Conservation (phyloP, 2,329 filamentous ascomycete genomes). For the Venturia oleaginea region DNA sequence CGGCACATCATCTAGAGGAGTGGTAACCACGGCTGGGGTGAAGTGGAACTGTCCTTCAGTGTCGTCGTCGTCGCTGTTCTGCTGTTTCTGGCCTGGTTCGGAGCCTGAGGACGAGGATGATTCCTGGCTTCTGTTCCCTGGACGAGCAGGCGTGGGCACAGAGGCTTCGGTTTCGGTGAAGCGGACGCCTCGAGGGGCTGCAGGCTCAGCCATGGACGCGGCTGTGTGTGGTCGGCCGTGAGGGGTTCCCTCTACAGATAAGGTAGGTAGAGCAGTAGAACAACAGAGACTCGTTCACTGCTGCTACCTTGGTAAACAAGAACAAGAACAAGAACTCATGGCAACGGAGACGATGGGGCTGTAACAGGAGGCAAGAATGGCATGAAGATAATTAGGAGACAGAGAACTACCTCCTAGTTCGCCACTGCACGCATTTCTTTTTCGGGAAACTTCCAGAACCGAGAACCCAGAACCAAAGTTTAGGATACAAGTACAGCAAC, state of each 20-base stretch:
- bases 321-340: background rate
- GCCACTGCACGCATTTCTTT: background rate
- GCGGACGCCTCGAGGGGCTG: conserved; percentile 1
- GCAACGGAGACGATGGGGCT: background rate
- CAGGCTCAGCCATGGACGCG: background rate
- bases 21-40: conserved; percentile 27
- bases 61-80: conserved; percentile 13
- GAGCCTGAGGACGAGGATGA: conserved; percentile 8
- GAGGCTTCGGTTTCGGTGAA: background rate
- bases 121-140: background rate
- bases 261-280: background rate
- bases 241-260: background rate
- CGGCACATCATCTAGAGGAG: conserved; percentile 27
- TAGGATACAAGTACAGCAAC: too few species aligned
- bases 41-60: conserved; percentile 22
- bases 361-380: background rate
- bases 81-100: background rate
- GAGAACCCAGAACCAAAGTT: too few species aligned
- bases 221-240: background rate
- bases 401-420: background rate
- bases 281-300: background rate
- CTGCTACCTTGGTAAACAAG: background rate
- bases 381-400: background rate
- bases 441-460: background rate
- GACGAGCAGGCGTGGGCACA: background rate